phyloP scores from a whole-genome alignment of 2,329 filamentous ascomycete species.

The Alternaria atra region DNA sequence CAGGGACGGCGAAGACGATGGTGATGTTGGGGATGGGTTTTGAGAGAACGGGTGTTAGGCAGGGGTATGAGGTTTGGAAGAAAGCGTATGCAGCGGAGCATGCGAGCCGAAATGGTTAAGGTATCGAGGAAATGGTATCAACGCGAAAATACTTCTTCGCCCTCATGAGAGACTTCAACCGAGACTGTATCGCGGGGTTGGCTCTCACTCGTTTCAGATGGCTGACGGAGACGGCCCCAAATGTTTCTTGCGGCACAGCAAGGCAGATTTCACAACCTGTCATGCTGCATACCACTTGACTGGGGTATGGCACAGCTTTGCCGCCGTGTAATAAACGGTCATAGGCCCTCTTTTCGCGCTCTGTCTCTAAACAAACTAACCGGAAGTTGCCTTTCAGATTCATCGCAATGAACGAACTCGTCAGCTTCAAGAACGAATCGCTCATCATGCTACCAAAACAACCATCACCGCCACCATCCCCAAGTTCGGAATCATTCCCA shows the following conservation, averaged over 20 bases:
- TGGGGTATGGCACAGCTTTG: not conserved
- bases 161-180: too few relatives aligned
- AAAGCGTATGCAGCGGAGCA: not conserved
- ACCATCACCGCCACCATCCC: not conserved
- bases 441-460: not conserved
- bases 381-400: not conserved
- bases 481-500: not conserved
- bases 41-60: not conserved
- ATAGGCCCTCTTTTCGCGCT: not conserved
- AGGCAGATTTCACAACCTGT: not conserved
- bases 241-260: not conserved
- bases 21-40: too few relatives aligned
- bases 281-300: not conserved
- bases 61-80: not conserved
- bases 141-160: not conserved
- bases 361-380: not conserved
- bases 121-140: not conserved
- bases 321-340: not conserved
- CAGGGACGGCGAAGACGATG: not conserved
- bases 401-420: not conserved
- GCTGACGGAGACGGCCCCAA: not conserved
- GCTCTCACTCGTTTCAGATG: not conserved
- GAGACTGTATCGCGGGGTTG: not conserved
- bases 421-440: not conserved
- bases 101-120: not conserved